Base-by-base conservation (phyloP, 2,329 filamentous ascomycete genomes). In the Cladosporium oxysporum region DNA sequence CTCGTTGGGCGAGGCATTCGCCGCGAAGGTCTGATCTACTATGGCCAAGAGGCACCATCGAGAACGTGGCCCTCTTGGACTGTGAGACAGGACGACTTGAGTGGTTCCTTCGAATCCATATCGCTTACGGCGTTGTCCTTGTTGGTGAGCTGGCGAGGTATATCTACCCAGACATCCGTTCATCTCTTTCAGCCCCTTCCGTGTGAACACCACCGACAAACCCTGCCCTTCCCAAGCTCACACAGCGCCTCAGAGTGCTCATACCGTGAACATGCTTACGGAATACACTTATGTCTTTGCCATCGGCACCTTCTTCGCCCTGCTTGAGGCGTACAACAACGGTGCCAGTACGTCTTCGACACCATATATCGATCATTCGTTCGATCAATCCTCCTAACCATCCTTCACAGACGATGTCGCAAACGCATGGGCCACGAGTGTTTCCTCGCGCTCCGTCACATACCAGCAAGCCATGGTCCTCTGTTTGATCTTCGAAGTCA, bases 311-410 rank as follows among this genome's bases (percentile, higher is more conserved):
- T 83, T 89, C 67, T 90, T 90, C 76, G 86, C 87, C 67, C 85
- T 87, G 73, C 84, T 90, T 47, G 87, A 89, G 74, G 87, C 87
- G 61, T 90, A 85, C 85, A 89, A 88, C 74, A 88, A 88, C 69
- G 86, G 85, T 81, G 81, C 81, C 70, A 82, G 72, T 74, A 66
- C 60, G 71, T 67, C 50, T 29, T 21, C 18, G 18, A 41, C 11
- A 21, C 52, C 31, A 33, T n/a, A 10, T 29, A 37, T 37, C 55
- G 55, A 57, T 44, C 21, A 21, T 14, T 47, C 29, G 26, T 16
- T 26, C 62, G 18, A 28, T 33, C 18, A 28, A 29, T 7, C n/a
- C 18, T 31, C 11, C 35, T 63, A 57, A 63, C 50, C 49, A 57
- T 31, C 12, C 16, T 7, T 33, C 21, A 18, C 66, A 71, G 69